Conservation (phyloP, 176 grass and related monocot genomes). For the Oryza longistaminata region DNA sequence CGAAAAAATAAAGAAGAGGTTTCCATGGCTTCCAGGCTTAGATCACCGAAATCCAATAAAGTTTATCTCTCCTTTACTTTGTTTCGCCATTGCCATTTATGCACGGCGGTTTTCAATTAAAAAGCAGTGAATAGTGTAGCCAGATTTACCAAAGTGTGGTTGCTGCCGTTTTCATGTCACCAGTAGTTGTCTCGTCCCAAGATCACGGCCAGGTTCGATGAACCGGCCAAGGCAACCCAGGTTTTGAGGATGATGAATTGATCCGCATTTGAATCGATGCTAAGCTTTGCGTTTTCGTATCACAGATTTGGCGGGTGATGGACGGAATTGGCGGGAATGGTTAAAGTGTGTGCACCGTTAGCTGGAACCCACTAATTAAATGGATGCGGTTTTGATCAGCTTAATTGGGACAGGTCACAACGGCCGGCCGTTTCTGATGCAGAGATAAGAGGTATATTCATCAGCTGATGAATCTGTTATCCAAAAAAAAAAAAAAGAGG, state of each 20-base stretch:
- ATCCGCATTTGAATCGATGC: background rate
- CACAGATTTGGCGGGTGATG: background rate
- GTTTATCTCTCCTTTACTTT: background rate
- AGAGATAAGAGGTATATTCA: background rate
- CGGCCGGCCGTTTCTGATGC: background rate
- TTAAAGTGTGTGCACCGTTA: background rate
- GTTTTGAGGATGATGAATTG: background rate
- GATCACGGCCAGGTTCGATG: constrained; percentile 2
- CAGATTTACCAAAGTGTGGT: background rate
- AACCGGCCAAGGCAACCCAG: background rate
- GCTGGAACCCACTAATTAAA: background rate
- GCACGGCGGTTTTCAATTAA: background rate
- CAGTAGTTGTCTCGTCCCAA: too few species aligned
- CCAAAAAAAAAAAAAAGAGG: background rate
- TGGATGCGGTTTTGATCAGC: background rate
- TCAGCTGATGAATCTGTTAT: too few species aligned
- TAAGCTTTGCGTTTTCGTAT: background rate
- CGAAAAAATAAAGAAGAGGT: background rate
- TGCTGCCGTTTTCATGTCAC: background rate
- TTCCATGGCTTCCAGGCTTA: background rate
- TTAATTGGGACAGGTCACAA: background rate
- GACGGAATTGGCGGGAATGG: background rate
- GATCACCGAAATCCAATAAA: background rate
- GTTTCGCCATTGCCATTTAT: background rate
- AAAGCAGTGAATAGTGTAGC: background rate